Evolutionary conservation across 2,329 filamentous ascomycete species (phyloP).

Genomic region (Ceratocystis papillata): DNA sequence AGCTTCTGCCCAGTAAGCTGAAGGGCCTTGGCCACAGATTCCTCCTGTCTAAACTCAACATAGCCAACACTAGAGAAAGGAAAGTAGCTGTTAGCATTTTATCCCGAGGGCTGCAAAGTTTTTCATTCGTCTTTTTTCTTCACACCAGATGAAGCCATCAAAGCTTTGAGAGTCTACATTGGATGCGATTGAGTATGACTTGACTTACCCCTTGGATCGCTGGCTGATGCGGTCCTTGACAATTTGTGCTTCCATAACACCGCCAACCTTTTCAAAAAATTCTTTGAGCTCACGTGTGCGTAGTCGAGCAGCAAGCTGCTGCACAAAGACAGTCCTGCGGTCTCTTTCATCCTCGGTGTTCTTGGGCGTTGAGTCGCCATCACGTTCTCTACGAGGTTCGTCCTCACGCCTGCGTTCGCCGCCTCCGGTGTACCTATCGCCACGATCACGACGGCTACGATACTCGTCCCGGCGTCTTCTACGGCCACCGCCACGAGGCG

Average conservation of each 20-base stretch:
- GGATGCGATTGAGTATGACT: constrained; percentile 29
- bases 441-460: constrained; percentile 40
- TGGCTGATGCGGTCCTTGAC: constrained; percentile 96
- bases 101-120: too few relatives aligned
- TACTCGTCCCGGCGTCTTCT: constrained; percentile 30
- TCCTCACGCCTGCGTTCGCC: constrained; percentile 41
- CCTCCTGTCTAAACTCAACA: constrained; percentile 96
- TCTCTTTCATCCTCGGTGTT: constrained; percentile 93
- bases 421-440: constrained; percentile 42
- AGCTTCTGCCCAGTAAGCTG: constrained; percentile 98
- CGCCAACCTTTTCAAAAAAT: constrained; percentile 91
- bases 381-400: constrained; percentile 36
- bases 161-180: too few relatives aligned
- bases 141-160: too few relatives aligned
- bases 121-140: too few relatives aligned
- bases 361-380: constrained; percentile 52
- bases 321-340: constrained; percentile 92
- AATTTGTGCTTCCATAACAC: constrained; percentile 94
- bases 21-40: constrained; percentile 83
- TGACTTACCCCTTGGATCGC: constrained; percentile 85
- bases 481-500: constrained; percentile 42
- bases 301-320: constrained; percentile 89
- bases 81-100: constrained; percentile 32
- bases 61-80: constrained; percentile 69
- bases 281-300: constrained; percentile 84